Base-by-base conservation (phyloP, 768 basidiomycete species). In the Calocera viscosa region DNA sequence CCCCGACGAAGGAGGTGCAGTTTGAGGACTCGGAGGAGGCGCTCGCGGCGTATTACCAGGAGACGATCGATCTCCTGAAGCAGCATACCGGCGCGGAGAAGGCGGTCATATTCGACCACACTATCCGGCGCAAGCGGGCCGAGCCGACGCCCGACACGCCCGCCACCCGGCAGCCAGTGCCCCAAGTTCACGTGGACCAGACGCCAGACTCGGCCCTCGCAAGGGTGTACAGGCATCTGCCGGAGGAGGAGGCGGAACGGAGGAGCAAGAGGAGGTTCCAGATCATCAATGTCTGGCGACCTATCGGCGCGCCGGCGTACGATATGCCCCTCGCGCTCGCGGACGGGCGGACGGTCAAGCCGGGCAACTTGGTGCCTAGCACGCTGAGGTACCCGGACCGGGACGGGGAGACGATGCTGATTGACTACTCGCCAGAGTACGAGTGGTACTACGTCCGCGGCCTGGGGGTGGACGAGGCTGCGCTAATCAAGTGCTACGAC, bases 21-120 rank as follows among this genome's bases (percentile, higher is more conserved):
- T 87, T 87, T 74, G 67, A 68, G 0, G 76, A 82, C 67, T 83
- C 85, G 43, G 80, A 78, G 11, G 81, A 80, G n/a, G 80, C 88
- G 38, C 70, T 78, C 70, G 70, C 69, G 49, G 82, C 82, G 64
- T 88, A 88, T 72, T 87, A 86, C 70, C 80, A 81, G 0, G 86
- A 88, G 74, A 82, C 82, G 70, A 76, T 79, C 19, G 82, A 82
- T 71, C 76, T 86, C 47, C 73, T 87, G 47, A 86, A 87, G 76
- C 73, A 82, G 67, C 66, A 83, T 11, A 86, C 85, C 0, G 85
- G 86, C 1, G 86, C 86, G 0, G 82, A 77, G 69, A 77, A 79
- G 28, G 83, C 85, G 11, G 81, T 49, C 60, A 67, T 64, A 17
- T 67, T 49, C 67, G 60, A 67, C 63, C 60, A 64, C n/a, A 66